Evolutionary conservation across 371 early-diverging fungal genomes (phyloP).

Genomic region (Lichtheimia hyalospora): DNA sequence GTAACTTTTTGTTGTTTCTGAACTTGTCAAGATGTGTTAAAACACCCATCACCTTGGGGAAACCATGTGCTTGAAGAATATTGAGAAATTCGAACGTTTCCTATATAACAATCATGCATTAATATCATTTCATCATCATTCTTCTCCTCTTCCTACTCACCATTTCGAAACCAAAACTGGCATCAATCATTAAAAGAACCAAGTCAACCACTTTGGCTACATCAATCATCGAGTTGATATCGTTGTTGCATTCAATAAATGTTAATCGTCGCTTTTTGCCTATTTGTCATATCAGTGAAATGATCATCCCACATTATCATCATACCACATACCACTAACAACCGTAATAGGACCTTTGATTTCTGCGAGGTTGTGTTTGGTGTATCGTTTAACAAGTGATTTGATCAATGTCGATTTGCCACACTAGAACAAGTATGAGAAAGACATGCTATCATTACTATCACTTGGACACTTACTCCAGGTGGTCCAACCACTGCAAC

Average conservation of each 20-base stretch:
- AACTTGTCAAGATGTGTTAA: constrained; percentile 94
- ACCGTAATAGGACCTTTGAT: constrained; percentile 97
- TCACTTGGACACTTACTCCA: constrained; percentile 63
- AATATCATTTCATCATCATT: background rate
- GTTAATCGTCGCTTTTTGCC: constrained; percentile 94
- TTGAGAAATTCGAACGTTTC: constrained; percentile 99
- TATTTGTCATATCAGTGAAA: constrained; percentile 4
- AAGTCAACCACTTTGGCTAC: constrained; percentile 97
- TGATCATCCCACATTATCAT: too few species aligned
- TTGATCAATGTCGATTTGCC: constrained; percentile 96
- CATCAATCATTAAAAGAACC: constrained; percentile 95
- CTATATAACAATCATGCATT: constrained; percentile 18
- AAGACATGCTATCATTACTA: background rate
- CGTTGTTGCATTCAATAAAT: constrained; percentile 95
- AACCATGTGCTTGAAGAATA: constrained; percentile 96
- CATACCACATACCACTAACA: constrained; percentile 69
- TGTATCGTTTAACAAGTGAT: constrained; percentile 93
- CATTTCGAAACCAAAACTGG: constrained; percentile 98
- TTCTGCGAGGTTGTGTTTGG: constrained; percentile 89
- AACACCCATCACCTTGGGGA: constrained; percentile 97
- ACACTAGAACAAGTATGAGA: constrained; percentile 40
- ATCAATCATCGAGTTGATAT: constrained; percentile 97
- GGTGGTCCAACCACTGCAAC: constrained; percentile 97
- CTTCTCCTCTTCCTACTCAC: constrained; percentile 23
- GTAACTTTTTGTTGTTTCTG: constrained; percentile 86